Evolutionary conservation across 345 rosid species (phyloP).

Genomic region (Raphanus raphanistrum): DNA sequence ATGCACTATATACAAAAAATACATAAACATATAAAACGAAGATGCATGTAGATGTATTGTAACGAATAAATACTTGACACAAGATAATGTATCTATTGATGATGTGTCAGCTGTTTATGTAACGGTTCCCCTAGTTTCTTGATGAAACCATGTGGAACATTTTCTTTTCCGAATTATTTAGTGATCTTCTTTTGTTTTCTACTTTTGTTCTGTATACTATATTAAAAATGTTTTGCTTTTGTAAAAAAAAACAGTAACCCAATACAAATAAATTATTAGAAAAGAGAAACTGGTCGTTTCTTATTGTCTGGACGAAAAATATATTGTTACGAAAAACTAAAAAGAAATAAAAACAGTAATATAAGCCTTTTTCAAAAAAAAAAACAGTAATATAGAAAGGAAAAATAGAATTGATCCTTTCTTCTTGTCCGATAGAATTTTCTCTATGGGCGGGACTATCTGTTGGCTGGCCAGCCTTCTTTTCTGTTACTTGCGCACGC

Average conservation of each 20-base stretch:
- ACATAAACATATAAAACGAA: not conserved
- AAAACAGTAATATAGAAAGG: not conserved
- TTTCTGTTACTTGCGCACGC: slow-evolving; percentile 6
- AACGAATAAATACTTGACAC: not conserved
- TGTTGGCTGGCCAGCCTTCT: slow-evolving; percentile 15
- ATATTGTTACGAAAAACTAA: not conserved
- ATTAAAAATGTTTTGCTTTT: not conserved
- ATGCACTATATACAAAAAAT: not conserved
- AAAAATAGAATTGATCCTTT: not conserved
- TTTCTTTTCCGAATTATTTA: not conserved
- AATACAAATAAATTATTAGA: too few species aligned
- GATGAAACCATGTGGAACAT: slow-evolving; percentile 32
- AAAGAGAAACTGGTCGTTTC: not conserved
- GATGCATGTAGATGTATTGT: not conserved
- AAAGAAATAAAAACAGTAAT: too few species aligned
- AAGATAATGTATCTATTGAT: slow-evolving; percentile 2
- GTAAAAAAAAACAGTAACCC: not conserved
- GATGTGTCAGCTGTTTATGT: slow-evolving; percentile 14
- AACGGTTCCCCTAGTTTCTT: slow-evolving; percentile 26
- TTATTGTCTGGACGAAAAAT: not conserved
- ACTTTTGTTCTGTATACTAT: slow-evolving; percentile 16
- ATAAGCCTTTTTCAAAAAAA: not conserved
- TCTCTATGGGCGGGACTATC: slow-evolving; percentile 27
- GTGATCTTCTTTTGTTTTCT: slow-evolving; percentile 2
- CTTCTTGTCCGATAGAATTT: not conserved